Percentiles rank a stretch among this genome's conserved stretches.
Conservation (phyloP, 768 basidiomycete genomes). For the Termitomyces heimii region DNA sequence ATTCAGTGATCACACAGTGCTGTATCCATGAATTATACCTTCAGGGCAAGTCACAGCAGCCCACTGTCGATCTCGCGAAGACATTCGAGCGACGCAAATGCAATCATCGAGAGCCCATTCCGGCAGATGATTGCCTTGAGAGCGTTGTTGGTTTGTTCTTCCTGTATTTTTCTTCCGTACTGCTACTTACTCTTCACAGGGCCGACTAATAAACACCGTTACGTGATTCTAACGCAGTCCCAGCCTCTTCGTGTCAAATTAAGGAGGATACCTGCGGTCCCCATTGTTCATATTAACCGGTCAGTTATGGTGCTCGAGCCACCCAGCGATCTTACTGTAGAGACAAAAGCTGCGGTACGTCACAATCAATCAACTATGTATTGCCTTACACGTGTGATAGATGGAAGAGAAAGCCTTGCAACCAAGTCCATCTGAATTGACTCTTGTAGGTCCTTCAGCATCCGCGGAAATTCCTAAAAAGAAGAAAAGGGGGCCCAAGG, state of each 20-base stretch:
- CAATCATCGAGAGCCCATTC: slow-evolving; percentile 87
- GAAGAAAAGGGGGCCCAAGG: slow-evolving; percentile 73
- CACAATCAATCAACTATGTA: neutral
- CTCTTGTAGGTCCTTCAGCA: slow-evolving; percentile 30
- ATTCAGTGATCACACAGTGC: slow-evolving; percentile 97
- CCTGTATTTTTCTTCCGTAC: neutral
- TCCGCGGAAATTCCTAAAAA: slow-evolving; percentile 32
- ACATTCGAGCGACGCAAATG: slow-evolving; percentile 90
- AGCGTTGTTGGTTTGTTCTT: slow-evolving; percentile 68
- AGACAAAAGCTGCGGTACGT: slow-evolving; percentile 57
- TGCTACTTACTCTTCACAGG: slow-evolving; percentile 33
- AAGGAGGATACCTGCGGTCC: slow-evolving; percentile 75
- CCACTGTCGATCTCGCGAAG: slow-evolving; percentile 85
- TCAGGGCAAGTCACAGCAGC: slow-evolving; percentile 66
- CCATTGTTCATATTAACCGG: slow-evolving; percentile 87
- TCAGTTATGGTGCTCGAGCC: slow-evolving; percentile 93
- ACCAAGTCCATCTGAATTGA: slow-evolving; percentile 42
- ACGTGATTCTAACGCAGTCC: slow-evolving; percentile 84
- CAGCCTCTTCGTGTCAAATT: slow-evolving; percentile 63
- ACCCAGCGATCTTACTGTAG: slow-evolving; percentile 72
- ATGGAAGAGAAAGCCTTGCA: slow-evolving; percentile 58
- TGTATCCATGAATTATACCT: slow-evolving; percentile 93
- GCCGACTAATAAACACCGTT: slow-evolving; percentile 85
- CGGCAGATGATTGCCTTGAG: slow-evolving; percentile 76
- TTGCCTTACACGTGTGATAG: slow-evolving; percentile 26